phyloP scores from a whole-genome alignment of 805 yeast species.

The Pichia sporocuriosa region DNA sequence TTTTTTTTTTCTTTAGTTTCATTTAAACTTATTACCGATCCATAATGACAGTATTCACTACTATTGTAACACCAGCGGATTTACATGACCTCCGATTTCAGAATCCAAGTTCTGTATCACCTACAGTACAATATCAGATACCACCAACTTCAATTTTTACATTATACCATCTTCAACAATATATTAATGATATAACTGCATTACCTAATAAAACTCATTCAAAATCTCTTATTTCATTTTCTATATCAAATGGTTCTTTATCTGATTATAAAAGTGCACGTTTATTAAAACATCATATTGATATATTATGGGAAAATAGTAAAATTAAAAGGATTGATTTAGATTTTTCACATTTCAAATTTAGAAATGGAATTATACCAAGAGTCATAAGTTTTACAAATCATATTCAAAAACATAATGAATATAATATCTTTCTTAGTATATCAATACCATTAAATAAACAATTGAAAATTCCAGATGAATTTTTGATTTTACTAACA shows the following conservation, averaged over 20 bases:
- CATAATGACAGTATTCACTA: slow-evolving; percentile 8
- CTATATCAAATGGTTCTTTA: slow-evolving; percentile 6
- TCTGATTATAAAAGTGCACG: slow-evolving; percentile 1
- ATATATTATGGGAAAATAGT: slow-evolving; percentile 7
- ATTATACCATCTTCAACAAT: slow-evolving; percentile 6
- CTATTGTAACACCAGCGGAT: slow-evolving; percentile 5
- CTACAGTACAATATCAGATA: slow-evolving; percentile 9
- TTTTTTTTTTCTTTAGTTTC: not conserved
- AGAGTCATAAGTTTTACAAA: not conserved
- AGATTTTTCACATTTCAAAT: slow-evolving; percentile 10
- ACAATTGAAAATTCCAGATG: slow-evolving; percentile 1
- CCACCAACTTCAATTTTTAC: slow-evolving; percentile 8
- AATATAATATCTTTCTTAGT: slow-evolving; percentile 8
- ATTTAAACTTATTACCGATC: not conserved
- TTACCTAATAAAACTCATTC: slow-evolving; percentile 3
- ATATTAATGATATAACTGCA: slow-evolving; percentile 2
- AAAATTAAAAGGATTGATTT: slow-evolving; percentile 8
- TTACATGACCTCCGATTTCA: slow-evolving; percentile 3
- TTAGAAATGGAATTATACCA: not conserved
- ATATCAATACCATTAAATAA: slow-evolving; percentile 7
- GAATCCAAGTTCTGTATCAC: not conserved
- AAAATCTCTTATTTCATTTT: slow-evolving; percentile 5
- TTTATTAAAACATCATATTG: slow-evolving; percentile 2
- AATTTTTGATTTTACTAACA: not conserved
- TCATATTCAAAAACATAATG: slow-evolving; percentile 8